Evolutionary conservation across 179 eudicot genomes (phyloP), one percentile per base, ranked within the genome.

Genomic region (Pouteria campechiana): DNA sequence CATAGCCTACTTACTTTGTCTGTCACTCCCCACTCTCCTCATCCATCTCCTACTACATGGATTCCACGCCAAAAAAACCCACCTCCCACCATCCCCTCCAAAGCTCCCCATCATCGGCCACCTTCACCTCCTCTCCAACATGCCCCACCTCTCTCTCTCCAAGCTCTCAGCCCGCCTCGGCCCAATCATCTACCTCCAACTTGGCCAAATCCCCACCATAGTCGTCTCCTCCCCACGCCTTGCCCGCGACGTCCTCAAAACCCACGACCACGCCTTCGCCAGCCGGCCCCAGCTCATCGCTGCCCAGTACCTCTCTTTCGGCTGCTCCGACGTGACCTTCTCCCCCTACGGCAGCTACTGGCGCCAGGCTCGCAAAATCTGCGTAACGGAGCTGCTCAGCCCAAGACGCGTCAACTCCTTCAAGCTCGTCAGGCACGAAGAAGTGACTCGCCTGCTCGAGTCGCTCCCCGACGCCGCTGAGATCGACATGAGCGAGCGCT

Each of bases 321-420:
- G 61, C 11, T 64, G 69, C 51, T 60, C 66, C 2, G 72, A 69
- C 41, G 41, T 74, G 25, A 69, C 81, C 2, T 74, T 74, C 50
- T 54, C 68, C 28, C 44, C 60, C 21, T 58, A 62, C 50, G 73
- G 76, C 14, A 62, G 61, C 1, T 74, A 65, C 32, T 70, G 76
- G 81, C 61, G 81, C 15, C 69, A 69, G 38, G 69, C 61, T 6
- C 31, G 79, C 5, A 69, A 69, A 49, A 48, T 73, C n/a, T 68
- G 75, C 30, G 61, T 65, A 14, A 36, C 69, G 5, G 79, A 73
- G 64, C 37, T 73, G 23, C 61, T 73, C 6, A 57, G 55, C 39
- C 7, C 63, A 0, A 60, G 48, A 22, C 59, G 67, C 14, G 69
- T 73, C 48, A 54, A 42, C 57, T 73, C 79, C 3, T 64, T 60